Evolutionary conservation across 139 green algal species (phyloP).

Genomic region (Micractinium sp.): DNA sequence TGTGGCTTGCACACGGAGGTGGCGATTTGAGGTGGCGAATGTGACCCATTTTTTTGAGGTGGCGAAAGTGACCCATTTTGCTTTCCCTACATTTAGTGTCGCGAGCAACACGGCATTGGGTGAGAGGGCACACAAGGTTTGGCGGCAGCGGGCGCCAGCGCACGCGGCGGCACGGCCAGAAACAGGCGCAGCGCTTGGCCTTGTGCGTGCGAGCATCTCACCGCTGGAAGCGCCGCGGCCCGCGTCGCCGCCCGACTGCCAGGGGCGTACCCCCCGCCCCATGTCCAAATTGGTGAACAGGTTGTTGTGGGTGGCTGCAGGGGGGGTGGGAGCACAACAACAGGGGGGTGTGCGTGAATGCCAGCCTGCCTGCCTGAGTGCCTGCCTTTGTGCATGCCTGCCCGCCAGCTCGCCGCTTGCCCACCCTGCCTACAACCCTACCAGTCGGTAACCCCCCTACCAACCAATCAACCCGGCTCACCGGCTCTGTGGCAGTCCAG

Average conservation of each 20-base stretch:
- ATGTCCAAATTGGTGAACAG: conserved; percentile 5
- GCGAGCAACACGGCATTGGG: too few relatives aligned
- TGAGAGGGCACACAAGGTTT: too few relatives aligned
- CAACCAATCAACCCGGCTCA: not conserved
- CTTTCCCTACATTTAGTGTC: too few relatives aligned
- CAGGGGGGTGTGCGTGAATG: not conserved
- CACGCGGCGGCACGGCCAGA: not conserved
- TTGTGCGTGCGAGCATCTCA: not conserved
- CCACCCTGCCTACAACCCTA: too few relatives aligned
- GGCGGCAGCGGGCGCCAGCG: not conserved
- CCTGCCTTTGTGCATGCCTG: not conserved
- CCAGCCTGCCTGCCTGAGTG: not conserved
- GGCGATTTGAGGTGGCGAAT: too few relatives aligned
- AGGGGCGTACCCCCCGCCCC: not conserved
- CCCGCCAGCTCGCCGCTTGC: not conserved
- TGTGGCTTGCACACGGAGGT: not conserved
- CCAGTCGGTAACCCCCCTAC: too few relatives aligned
- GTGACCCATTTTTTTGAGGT: too few relatives aligned
- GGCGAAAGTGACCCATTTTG: too few relatives aligned
- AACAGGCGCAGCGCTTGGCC: too few relatives aligned
- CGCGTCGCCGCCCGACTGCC: not conserved
- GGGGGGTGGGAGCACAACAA: not conserved
- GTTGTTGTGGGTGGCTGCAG: conserved; percentile 15
- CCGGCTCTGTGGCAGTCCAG: conserved; percentile 3
- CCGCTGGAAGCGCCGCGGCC: not conserved